These are phyloP conservation scores for Pestalotiopsis fici DNA, from an alignment of 2,329 filamentous ascomycete species.

Conservation along the genomic window DNA sequence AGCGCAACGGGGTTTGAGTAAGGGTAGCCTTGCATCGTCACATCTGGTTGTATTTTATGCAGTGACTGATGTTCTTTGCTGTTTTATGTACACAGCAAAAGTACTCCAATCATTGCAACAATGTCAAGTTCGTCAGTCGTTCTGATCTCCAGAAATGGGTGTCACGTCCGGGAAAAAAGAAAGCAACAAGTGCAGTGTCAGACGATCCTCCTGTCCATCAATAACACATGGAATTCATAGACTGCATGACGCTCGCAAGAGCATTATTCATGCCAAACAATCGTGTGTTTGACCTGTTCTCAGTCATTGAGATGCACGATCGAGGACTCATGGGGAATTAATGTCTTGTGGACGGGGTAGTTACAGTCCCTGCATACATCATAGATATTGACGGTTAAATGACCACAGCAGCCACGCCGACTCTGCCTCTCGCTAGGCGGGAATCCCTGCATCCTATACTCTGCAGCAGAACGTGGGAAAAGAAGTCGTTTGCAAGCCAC, in stretches of 20 bases:
- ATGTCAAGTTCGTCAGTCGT: no score
- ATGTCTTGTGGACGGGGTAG: neutral
- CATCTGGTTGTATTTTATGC: neutral
- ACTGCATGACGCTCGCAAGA: neutral
- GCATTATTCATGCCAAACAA: neutral
- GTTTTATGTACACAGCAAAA: neutral
- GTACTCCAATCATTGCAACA: neutral
- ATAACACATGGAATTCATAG: neutral
- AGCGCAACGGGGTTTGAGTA: neutral
- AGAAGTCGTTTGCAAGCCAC: neutral
- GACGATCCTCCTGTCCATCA: neutral
- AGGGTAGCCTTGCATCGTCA: neutral
- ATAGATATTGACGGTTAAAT: neutral
- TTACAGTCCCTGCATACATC: neutral
- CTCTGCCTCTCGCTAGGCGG: neutral
- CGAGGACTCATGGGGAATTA: neutral
- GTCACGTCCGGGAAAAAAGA: neutral
- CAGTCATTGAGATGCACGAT: neutral
- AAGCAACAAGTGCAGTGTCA: neutral
- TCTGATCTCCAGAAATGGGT: no score
- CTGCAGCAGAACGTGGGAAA: neutral
- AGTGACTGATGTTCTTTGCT: neutral
- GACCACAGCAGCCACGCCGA: neutral
- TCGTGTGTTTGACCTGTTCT: neutral
- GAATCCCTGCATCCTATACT: conserved; percentile 1